Evolutionary conservation across 192 early-diverging fungal genomes (phyloP).

Genomic region (Coemansia sp.): DNA sequence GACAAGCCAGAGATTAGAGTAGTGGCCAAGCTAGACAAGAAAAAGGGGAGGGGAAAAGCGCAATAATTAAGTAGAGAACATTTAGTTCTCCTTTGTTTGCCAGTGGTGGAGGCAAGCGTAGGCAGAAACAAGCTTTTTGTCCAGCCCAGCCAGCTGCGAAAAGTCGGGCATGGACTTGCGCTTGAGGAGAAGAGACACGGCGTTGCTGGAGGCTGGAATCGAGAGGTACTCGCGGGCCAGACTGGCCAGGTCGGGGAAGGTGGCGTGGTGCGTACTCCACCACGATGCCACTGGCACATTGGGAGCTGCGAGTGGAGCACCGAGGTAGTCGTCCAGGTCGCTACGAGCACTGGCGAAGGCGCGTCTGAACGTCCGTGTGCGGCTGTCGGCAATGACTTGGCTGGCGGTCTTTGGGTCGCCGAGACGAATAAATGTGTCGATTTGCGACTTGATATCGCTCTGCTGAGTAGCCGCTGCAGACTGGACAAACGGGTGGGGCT

Average conservation of each 20-base stretch:
- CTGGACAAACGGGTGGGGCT: conserved; percentile 20
- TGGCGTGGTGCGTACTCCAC: conserved; percentile 42
- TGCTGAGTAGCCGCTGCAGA: conserved; percentile 8
- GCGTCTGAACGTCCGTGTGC: conserved; percentile 39
- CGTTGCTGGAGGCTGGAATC: conserved; percentile 36
- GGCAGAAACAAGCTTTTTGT: conserved; percentile 32
- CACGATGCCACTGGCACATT: conserved; percentile 25
- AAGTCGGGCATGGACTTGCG: conserved; percentile 26
- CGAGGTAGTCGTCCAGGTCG: conserved; percentile 45
- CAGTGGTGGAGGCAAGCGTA: conserved; percentile 48
- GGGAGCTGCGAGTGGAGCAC: conserved; percentile 41
- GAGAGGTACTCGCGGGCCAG: conserved; percentile 47
- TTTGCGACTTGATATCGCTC: conserved; percentile 30
- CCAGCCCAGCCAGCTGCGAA: conserved; percentile 35
- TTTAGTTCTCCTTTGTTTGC: conserved; percentile 18
- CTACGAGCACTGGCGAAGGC: conserved; percentile 36
- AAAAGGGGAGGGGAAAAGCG: conserved; percentile 1
- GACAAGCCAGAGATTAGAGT: conserved; percentile 11
- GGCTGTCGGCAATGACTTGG: conserved; percentile 37
- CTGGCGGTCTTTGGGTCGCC: conserved; percentile 19
- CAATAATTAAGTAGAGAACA: conserved; percentile 1
- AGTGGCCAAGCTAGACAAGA: neutral
- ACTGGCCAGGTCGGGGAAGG: conserved; percentile 34
- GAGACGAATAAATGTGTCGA: conserved; percentile 36
- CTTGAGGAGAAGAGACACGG: conserved; percentile 17